Percentiles rank a stretch among this genome's conserved stretches.
Conservation (phyloP, 2,329 filamentous ascomycete genomes). For the Leptosphaerulina australis region DNA sequence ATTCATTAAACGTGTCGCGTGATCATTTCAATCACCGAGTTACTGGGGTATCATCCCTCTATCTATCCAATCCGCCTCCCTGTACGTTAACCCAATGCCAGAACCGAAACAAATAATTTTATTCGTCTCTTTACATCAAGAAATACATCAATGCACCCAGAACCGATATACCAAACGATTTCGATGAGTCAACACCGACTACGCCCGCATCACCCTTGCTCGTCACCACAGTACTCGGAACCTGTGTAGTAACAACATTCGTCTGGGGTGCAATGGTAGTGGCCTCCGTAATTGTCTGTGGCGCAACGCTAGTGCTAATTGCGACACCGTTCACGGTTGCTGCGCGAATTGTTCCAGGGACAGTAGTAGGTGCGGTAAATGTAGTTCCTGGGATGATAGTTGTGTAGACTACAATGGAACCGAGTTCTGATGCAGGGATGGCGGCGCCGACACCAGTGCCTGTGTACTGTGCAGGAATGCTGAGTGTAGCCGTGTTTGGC, state of each 20-base stretch:
- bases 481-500: constrained; percentile 54
- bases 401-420: constrained; percentile 46
- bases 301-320: constrained; percentile 27
- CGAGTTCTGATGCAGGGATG: constrained; percentile 54
- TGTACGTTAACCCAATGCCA: not conserved
- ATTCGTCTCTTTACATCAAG: constrained; percentile 1
- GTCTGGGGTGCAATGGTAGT: constrained; percentile 34
- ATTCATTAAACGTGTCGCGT: constrained; percentile 25
- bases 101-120: not conserved
- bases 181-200: constrained; percentile 22
- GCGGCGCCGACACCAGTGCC: constrained; percentile 54
- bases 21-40: constrained; percentile 8
- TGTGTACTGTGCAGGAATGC: constrained; percentile 55
- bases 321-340: constrained; percentile 27
- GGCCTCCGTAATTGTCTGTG: constrained; percentile 29
- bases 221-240: constrained; percentile 1
- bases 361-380: constrained; percentile 31
- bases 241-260: constrained; percentile 25
- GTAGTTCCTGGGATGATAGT: constrained; percentile 40
- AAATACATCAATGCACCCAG: constrained; percentile 35
- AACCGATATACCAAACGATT: constrained; percentile 33
- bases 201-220: constrained; percentile 24
- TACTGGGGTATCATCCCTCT: constrained; percentile 31
- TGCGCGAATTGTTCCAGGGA: constrained; percentile 26
- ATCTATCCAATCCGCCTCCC: constrained; percentile 10